Evolutionary conservation across 768 basidiomycete species (phyloP).

Genomic region (Naematelia encephala): DNA sequence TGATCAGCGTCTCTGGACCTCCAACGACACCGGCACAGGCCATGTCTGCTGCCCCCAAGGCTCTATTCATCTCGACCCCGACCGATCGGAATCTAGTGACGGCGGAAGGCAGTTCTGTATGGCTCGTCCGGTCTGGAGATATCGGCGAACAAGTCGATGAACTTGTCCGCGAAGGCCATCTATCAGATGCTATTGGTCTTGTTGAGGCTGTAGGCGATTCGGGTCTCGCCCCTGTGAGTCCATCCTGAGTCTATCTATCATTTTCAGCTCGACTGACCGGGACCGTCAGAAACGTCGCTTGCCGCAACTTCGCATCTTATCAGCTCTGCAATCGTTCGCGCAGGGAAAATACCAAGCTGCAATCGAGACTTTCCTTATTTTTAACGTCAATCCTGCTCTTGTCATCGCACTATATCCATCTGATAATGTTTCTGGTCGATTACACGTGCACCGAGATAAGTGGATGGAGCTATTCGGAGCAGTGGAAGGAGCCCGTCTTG

Average conservation of each 20-base stretch:
- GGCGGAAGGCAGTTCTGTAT: slow-evolving; percentile 72
- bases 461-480: slow-evolving; percentile 88
- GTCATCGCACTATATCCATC: slow-evolving; percentile 81
- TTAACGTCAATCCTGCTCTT: slow-evolving; percentile 89
- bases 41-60: slow-evolving; percentile 18
- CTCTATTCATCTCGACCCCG: slow-evolving; percentile 61
- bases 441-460: slow-evolving; percentile 64
- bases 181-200: slow-evolving; percentile 74
- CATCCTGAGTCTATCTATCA: neutral
- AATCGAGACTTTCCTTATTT: slow-evolving; percentile 78
- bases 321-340: slow-evolving; percentile 75
- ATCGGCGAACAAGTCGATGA: slow-evolving; percentile 84
- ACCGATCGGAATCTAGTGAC: slow-evolving; percentile 65
- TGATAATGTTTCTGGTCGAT: slow-evolving; percentile 70
- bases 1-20: slow-evolving; percentile 28
- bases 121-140: slow-evolving; percentile 67
- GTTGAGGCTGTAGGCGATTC: slow-evolving; percentile 66
- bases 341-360: slow-evolving; percentile 68
- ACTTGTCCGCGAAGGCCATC: slow-evolving; percentile 64
- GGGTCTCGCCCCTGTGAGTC: slow-evolving; percentile 29
- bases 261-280: neutral
- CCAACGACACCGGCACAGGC: slow-evolving; percentile 59
- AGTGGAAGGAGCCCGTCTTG: slow-evolving; percentile 45
- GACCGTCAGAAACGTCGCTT: slow-evolving; percentile 17
- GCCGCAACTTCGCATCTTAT: slow-evolving; percentile 64